Evolutionary conservation across 176 grass and related monocot genomes (phyloP).

Genomic region (Miscanthus lutarioriparius): DNA sequence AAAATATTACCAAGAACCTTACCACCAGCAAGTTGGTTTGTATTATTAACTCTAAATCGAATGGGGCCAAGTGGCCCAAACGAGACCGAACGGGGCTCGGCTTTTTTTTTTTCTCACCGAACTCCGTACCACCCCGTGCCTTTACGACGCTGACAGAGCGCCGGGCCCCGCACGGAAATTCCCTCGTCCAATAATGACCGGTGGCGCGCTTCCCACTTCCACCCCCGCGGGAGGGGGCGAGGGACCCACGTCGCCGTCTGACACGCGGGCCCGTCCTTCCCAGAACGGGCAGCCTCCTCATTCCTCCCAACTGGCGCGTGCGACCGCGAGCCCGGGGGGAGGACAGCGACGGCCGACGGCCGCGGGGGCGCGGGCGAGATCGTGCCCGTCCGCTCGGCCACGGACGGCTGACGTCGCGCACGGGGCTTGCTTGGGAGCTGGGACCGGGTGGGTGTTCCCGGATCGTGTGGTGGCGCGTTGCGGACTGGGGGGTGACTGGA

Average conservation of each 20-base stretch:
- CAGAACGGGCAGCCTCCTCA: conserved; percentile 1
- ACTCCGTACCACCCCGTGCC: neutral
- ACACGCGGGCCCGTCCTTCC: neutral
- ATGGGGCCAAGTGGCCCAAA: neutral
- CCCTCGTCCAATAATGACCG: conserved; percentile 5
- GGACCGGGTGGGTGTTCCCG: too few species aligned
- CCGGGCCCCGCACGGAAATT: conserved; percentile 1
- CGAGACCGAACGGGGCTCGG: neutral
- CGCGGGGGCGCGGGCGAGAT: neutral
- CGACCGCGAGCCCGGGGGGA: neutral
- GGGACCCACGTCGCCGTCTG: neutral
- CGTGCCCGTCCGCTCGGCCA: neutral
- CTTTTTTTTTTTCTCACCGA: neutral
- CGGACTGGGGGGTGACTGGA: too few species aligned
- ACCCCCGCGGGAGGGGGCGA: neutral
- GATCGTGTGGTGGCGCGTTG: too few species aligned
- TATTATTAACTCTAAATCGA: too few species aligned
- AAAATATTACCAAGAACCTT: too few species aligned
- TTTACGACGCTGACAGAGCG: neutral
- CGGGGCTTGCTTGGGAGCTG: too few species aligned
- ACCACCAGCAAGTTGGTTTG: too few species aligned
- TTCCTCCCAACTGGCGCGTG: neutral
- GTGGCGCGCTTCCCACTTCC: neutral
- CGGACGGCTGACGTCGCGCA: neutral
- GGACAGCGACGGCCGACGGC: neutral